Percentiles rank a stretch among this genome's conserved stretches.
These are phyloP conservation scores for Trypanosoma vivax DNA, from an alignment of 208 protist species.

Conservation along the genomic window DNA sequence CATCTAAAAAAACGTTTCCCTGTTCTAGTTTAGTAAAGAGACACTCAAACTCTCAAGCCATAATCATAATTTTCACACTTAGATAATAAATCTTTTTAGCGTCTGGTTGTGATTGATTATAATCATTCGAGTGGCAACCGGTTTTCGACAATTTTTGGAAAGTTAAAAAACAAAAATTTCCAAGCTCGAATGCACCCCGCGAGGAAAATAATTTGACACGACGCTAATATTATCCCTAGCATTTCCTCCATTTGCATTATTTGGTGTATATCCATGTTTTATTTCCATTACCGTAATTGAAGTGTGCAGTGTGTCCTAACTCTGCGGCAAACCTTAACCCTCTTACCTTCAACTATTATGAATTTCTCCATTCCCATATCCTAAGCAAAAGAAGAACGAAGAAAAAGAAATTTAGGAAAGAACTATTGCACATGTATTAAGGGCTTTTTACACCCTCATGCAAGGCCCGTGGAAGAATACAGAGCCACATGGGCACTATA, in stretches of 20 bases:
- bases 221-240: too few species aligned
- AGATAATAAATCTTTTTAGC: background rate
- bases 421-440: background rate
- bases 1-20: background rate
- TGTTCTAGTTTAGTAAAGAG: too few species aligned
- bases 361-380: too few species aligned
- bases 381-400: background rate
- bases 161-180: too few species aligned
- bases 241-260: too few species aligned
- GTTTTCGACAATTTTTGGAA: too few species aligned
- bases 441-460: background rate
- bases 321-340: too few species aligned
- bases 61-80: background rate
- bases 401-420: constrained; percentile 1
- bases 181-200: too few species aligned
- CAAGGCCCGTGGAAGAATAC: background rate
- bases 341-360: too few species aligned
- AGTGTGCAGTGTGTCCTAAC: background rate
- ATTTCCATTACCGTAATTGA: background rate
- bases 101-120: background rate
- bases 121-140: too few species aligned
- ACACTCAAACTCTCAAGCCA: background rate
- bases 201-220: too few species aligned
- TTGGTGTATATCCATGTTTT: background rate
- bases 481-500: background rate